Evolutionary conservation across 768 basidiomycete genomes (phyloP).

Genomic region (Dioszegia crocea): DNA sequence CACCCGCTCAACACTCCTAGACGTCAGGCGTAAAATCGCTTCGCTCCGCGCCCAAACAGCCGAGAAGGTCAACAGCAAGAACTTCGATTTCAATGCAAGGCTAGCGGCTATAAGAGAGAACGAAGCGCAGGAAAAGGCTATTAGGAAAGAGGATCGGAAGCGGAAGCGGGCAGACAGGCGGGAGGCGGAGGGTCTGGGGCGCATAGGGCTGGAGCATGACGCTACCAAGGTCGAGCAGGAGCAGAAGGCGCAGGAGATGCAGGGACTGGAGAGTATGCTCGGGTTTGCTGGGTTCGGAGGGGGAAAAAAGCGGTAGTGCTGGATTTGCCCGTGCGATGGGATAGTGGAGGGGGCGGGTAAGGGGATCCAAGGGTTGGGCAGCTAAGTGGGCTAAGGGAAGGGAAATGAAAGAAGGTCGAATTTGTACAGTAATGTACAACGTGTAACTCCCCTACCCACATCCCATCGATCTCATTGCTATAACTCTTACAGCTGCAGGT

Average conservation of each 20-base stretch:
- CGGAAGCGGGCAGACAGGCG: constrained; percentile 65
- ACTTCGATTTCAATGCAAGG: constrained; percentile 91
- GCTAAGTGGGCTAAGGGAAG: too few relatives aligned
- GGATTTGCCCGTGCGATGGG: background rate
- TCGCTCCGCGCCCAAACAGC: constrained; percentile 80
- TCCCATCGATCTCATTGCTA: too few relatives aligned
- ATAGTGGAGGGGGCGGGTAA: too few relatives aligned
- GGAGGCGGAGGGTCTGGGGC: constrained; percentile 66
- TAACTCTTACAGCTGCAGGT: too few relatives aligned
- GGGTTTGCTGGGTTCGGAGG: constrained; percentile 83
- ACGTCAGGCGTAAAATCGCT: constrained; percentile 88
- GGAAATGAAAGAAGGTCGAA: too few relatives aligned
- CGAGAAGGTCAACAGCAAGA: constrained; percentile 73
- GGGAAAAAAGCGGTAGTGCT: constrained; percentile 15
- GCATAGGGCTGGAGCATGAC: constrained; percentile 53
- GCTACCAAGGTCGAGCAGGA: background rate
- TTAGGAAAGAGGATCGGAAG: constrained; percentile 53
- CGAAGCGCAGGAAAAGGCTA: constrained; percentile 62
- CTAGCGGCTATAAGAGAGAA: constrained; percentile 73
- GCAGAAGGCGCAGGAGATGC: constrained; percentile 50
- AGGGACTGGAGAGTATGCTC: constrained; percentile 77
- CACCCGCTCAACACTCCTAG: constrained; percentile 80
- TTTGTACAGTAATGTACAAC: too few relatives aligned
- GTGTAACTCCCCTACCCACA: too few relatives aligned
- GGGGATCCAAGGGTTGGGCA: too few relatives aligned